Evolutionary conservation across 2,329 filamentous ascomycete genomes (phyloP), one percentile per base, ranked within the genome.

Genomic region (Curvularia sp.): DNA sequence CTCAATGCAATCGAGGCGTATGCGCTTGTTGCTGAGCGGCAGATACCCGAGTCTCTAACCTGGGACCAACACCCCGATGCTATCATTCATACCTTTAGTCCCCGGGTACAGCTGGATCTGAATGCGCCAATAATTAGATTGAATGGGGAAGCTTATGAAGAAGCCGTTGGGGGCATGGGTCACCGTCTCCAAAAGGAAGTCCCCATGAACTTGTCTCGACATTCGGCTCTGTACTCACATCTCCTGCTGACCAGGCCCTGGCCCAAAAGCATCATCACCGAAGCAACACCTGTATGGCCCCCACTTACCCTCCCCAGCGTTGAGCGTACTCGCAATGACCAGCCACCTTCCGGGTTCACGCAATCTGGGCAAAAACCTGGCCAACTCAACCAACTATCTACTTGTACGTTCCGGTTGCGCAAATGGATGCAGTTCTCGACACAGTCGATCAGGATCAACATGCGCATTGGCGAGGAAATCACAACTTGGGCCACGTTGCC

Each of bases 1-100:
- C 83, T 86, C 43, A 90, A 89, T 15, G 88, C 88, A 66, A 96
- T 97, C 55, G 91, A 95, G 77, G 92, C 87, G 3, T 92, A 93
- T 72, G 85, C 89, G 15, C 79, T 97, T 15, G 80, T 93, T 4
- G 91, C 90, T 1, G 84, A 88, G 52, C 83, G 87, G 52, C 80
- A 79, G 1, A 75, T 78, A 24, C 83, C 85, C 6, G 80, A 80
- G 2, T 83, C 87, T 51, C 80, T 88, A 60, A 77, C 83, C 3
- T 96, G 91, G 91, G 78, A 85, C 48, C 84, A 83, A 58, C 84
- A 93, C 57, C 78, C 79, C 12, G 79, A 86, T 18, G 88, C 92
- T 15, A 83, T 89, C 31, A 89, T 96, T 33, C 86, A 91, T 66
- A 83, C 84, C 0, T 96, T 96, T 70, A 78, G 88, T 24, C 93